Percentiles rank a stretch among this genome's conserved stretches.
Evolutionary conservation across 2,329 filamentous ascomycete species (phyloP).

Genomic region (Metarhizium album): DNA sequence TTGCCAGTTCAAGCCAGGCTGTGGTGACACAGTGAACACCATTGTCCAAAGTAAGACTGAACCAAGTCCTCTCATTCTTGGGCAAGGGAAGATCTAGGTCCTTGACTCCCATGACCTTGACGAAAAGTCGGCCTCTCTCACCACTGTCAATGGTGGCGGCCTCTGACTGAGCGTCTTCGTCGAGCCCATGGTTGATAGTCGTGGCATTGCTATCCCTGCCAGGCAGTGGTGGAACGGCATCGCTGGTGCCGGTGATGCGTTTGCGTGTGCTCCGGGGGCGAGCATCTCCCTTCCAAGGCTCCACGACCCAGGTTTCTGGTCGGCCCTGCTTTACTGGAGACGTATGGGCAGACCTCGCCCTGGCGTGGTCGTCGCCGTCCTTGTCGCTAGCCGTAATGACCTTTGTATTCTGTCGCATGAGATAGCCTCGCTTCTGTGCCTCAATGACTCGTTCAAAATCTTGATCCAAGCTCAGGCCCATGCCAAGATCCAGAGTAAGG

Average conservation of each 20-base stretch:
- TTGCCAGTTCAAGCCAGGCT: slow-evolving; percentile 84
- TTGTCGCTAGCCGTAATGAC: slow-evolving; percentile 86
- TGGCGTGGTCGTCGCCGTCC: slow-evolving; percentile 43
- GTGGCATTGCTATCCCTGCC: slow-evolving; percentile 75
- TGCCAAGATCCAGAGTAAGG: slow-evolving; percentile 69
- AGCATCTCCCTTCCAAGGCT: slow-evolving; percentile 84
- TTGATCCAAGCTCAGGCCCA: slow-evolving; percentile 76
- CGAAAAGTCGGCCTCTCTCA: slow-evolving; percentile 84
- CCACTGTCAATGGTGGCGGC: slow-evolving; percentile 60
- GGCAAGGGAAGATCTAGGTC: slow-evolving; percentile 87
- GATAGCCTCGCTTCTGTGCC: slow-evolving; percentile 95
- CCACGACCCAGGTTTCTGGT: slow-evolving; percentile 88
- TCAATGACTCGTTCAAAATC: slow-evolving; percentile 95
- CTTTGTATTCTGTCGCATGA: slow-evolving; percentile 98
- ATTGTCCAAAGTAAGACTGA: slow-evolving; percentile 95
- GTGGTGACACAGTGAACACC: slow-evolving; percentile 97
- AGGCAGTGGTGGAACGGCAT: slow-evolving; percentile 70
- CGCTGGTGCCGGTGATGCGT: slow-evolving; percentile 29
- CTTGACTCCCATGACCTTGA: slow-evolving; percentile 98
- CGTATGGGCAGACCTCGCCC: slow-evolving; percentile 51
- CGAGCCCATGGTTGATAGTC: slow-evolving; percentile 53
- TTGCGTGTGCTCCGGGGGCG: slow-evolving; percentile 57
- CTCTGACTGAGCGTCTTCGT: slow-evolving; percentile 53
- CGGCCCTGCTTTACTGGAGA: slow-evolving; percentile 67
- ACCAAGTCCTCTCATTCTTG: slow-evolving; percentile 83